A percentile compares a stretch with the other conserved stretches of the same genome.
phyloP scores from a whole-genome alignment of 2,329 filamentous ascomycete species.

The Stylonectria norvegica region DNA sequence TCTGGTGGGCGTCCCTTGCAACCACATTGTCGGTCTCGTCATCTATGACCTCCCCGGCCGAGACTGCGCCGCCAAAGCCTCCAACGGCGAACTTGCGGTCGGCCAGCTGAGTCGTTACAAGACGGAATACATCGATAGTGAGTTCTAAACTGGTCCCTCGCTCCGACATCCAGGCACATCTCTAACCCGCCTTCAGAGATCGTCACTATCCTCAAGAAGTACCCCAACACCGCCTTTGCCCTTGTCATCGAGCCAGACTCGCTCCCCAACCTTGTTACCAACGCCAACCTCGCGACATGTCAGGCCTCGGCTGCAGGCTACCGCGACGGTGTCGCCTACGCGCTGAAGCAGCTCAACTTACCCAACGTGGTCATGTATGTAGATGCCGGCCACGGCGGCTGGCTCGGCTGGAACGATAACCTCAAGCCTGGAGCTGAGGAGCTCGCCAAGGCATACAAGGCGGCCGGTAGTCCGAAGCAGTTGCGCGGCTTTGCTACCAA shows the following conservation, averaged over 20 bases:
- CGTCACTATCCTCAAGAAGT: constrained; percentile 38
- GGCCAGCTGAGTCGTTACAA: constrained; percentile 48
- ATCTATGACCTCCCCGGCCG: constrained; percentile 58
- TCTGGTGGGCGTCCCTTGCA: constrained; percentile 41
- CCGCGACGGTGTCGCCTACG: constrained; percentile 48
- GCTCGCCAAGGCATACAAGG: constrained; percentile 47
- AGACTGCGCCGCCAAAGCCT: constrained; percentile 55
- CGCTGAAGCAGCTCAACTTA: constrained; percentile 49
- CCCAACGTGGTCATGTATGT: constrained; percentile 57
- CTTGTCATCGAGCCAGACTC: constrained; percentile 56
- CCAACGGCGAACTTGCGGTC: constrained; percentile 54
- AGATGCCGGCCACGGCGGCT: constrained; percentile 56
- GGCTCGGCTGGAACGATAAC: constrained; percentile 57
- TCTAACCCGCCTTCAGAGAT: too few relatives aligned
- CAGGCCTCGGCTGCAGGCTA: constrained; percentile 46
- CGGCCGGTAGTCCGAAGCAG: constrained; percentile 46
- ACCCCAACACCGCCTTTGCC: constrained; percentile 42
- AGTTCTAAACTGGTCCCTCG: too few relatives aligned
- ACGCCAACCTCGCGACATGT: constrained; percentile 50
- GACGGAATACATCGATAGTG: too few relatives aligned
- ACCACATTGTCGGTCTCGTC: constrained; percentile 49
- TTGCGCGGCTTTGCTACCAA: constrained; percentile 56
- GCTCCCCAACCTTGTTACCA: constrained; percentile 58
- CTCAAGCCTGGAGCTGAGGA: constrained; percentile 46
- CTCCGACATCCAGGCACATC: too few relatives aligned